Base-by-base conservation (phyloP, 495 filamentous ascomycete genomes). In the Aspergillus hancockii region DNA sequence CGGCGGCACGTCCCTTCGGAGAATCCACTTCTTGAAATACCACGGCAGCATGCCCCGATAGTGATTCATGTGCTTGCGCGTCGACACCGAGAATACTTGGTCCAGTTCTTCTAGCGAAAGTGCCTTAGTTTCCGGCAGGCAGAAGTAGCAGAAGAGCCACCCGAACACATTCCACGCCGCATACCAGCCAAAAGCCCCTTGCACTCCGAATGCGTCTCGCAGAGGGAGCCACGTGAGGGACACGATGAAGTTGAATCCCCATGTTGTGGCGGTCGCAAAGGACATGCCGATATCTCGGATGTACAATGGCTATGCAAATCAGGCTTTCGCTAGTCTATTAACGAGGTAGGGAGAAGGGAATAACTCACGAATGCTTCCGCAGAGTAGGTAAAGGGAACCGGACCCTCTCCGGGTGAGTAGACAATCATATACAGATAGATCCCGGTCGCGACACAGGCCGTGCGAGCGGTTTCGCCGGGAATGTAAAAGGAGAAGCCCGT, bases 401-500 rank as follows among this genome's bases (percentile, higher is more conserved):
- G 89, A 0, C 91, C 89, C 66, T 90, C 87, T 18, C 91, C 91
- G 1, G 90, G 89, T 0, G 86, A 89, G 72, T 95, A 93, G 22
- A 90, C 82, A 7, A 88, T 77, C 14, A 82, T 88, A 65, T 88
- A 94, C 3, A 94, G 72, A 64, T 91, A 92, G 41, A 90, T 89
- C 5, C 88, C 89, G 4, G 87, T 69, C 0, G 86, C 83, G 12
- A 91, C 84, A 57, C 83, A 87, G 16, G 77, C 76, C 9, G 60
- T 80, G 67, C 75, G 57, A 63, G 73, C 55, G 50, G 63, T 67
- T 21, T 68, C 50, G 1, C 77, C 69, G 4, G 86, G 83, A 53
- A 93, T 91, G 76, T 79, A 91, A 76, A 92, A 93, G 47, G 80
- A 87, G 70, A 92, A 91, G 16, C 90, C 90, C 0, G 90, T 92